Percentiles rank a stretch among this genome's conserved stretches.
These are phyloP conservation scores for Blastocystis sp. DNA, from an alignment of 352 stramenopile genomes.

Conservation along the genomic window DNA sequence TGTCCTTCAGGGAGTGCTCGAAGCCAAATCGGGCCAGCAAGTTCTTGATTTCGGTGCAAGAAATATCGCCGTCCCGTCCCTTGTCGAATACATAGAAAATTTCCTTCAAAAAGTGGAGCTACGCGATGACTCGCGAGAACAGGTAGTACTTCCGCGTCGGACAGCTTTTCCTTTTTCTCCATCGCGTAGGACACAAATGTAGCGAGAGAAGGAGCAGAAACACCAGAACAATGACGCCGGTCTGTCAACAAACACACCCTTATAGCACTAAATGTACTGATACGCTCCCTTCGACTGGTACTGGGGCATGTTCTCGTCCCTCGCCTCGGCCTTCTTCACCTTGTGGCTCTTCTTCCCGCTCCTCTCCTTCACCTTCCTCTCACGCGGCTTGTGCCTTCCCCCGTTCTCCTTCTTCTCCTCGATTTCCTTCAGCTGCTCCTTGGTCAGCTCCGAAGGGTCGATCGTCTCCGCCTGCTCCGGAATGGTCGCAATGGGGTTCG, in stretches of 20 bases:
- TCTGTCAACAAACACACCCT: too few species aligned
- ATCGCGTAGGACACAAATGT: not conserved
- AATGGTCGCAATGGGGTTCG: slow-evolving; percentile 37
- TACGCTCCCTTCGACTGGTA: not conserved
- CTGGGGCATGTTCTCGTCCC: not conserved
- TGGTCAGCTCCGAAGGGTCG: not conserved
- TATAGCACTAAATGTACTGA: slow-evolving; percentile 23
- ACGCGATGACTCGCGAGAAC: not conserved
- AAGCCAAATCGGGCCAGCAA: slow-evolving; percentile 14
- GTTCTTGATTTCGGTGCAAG: slow-evolving; percentile 21
- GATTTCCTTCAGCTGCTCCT: not conserved
- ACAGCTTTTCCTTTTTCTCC: not conserved
- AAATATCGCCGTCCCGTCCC: slow-evolving; percentile 39
- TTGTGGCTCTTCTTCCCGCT: slow-evolving; percentile 36
- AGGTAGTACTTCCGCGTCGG: not conserved
- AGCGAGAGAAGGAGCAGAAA: not conserved
- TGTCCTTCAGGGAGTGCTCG: slow-evolving; percentile 14
- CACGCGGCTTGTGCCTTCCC: slow-evolving; percentile 6
- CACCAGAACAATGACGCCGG: not conserved
- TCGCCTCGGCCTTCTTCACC: not conserved
- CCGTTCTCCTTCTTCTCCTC: not conserved
- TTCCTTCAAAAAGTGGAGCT: slow-evolving; percentile 32
- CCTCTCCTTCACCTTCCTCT: not conserved
- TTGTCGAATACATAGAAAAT: slow-evolving; percentile 52
- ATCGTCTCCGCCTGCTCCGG: slow-evolving; percentile 18